Evolutionary conservation across 345 rosid species (phyloP).

Genomic region (Acer saccharum): DNA sequence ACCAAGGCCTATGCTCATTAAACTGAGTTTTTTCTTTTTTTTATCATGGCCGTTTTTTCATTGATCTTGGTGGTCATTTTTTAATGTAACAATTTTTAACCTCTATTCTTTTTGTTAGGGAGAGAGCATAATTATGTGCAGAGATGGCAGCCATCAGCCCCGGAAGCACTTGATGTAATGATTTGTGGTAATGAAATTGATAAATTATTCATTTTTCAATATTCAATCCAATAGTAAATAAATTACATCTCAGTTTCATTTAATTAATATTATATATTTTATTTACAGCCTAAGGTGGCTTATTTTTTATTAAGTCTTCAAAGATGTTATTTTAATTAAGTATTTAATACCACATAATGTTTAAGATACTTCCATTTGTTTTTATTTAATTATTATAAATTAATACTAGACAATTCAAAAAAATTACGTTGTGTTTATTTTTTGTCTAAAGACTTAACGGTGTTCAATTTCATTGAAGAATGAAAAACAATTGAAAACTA

Average conservation of each 20-base stretch:
- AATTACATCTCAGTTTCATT: background rate
- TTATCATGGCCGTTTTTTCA: background rate
- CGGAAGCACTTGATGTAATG: constrained; percentile 11
- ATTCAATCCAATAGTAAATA: background rate
- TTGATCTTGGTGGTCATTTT: background rate
- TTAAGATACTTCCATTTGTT: no score
- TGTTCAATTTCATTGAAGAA: no score
- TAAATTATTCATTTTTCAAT: background rate
- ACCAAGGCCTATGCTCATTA: constrained; percentile 4
- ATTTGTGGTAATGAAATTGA: background rate
- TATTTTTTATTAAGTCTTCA: no score
- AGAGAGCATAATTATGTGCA: constrained; percentile 15
- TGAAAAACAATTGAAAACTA: no score
- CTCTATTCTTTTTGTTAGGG: background rate
- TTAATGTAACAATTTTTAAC: constrained; percentile 1
- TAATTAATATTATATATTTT: background rate
- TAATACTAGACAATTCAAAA: no score
- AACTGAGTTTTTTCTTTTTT: no score
- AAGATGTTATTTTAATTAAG: no score
- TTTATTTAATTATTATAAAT: no score
- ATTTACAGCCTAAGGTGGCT: background rate
- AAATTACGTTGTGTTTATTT: no score
- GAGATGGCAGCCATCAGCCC: constrained; percentile 4
- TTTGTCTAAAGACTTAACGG: no score
- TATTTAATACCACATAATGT: no score